phyloP scores from a whole-genome alignment of 2,329 filamentous ascomycete genomes.

The Amphichorda felina region DNA sequence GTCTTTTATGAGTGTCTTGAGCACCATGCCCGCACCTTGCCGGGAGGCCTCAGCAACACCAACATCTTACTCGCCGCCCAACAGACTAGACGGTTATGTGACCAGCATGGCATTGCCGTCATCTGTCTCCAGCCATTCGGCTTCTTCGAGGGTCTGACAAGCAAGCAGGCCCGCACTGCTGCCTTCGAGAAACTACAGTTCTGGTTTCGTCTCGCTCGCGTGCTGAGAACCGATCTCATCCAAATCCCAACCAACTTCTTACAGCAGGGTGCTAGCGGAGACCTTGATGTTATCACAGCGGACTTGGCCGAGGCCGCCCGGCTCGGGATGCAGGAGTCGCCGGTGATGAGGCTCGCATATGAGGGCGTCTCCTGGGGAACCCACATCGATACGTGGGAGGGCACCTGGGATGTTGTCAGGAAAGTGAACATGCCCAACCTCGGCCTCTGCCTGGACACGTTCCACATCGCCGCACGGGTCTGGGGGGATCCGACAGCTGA shows the following conservation, averaged over 20 bases:
- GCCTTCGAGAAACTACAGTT: slow-evolving; percentile 51
- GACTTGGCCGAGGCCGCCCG: slow-evolving; percentile 58
- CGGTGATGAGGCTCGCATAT: slow-evolving; percentile 56
- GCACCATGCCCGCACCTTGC: slow-evolving; percentile 38
- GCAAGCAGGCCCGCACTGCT: slow-evolving; percentile 38
- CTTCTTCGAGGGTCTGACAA: slow-evolving; percentile 65
- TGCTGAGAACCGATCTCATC: slow-evolving; percentile 58
- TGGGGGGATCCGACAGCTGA: slow-evolving; percentile 54
- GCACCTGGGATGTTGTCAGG: slow-evolving; percentile 55
- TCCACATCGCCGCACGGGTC: slow-evolving; percentile 65
- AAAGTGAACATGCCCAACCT: slow-evolving; percentile 59
- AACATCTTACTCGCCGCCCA: slow-evolving; percentile 22
- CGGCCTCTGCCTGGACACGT: slow-evolving; percentile 66
- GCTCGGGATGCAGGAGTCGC: slow-evolving; percentile 43
- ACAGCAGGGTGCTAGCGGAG: slow-evolving; percentile 25
- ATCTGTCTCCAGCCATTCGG: slow-evolving; percentile 66
- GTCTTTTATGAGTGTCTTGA: slow-evolving; percentile 68
- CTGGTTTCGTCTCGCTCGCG: slow-evolving; percentile 57
- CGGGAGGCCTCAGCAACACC: slow-evolving; percentile 21
- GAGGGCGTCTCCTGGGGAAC: slow-evolving; percentile 67
- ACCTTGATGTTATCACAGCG: slow-evolving; percentile 41
- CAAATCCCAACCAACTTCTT: slow-evolving; percentile 62
- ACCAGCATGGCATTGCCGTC: slow-evolving; percentile 40
- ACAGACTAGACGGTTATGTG: slow-evolving; percentile 44
- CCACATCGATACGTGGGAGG: slow-evolving; percentile 58